Evolutionary conservation across 2,329 filamentous ascomycete species (phyloP).

Genomic region (Intubia oerlemansii): DNA sequence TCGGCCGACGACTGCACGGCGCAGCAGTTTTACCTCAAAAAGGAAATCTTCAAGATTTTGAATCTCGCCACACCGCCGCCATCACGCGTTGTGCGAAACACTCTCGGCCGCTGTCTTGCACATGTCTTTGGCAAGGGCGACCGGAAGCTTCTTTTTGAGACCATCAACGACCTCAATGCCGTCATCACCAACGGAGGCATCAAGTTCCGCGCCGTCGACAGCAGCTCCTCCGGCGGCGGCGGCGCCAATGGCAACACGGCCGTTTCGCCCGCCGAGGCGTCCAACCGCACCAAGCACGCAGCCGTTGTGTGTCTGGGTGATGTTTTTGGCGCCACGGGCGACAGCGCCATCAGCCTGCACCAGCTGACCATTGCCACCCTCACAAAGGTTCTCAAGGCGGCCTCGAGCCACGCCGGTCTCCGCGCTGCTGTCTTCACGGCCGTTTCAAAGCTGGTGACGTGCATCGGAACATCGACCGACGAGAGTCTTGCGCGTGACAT

Average conservation of each 20-base stretch:
- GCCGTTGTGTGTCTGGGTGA: conserved; percentile 74
- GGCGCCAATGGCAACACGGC: no score
- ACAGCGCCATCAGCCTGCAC: conserved; percentile 74
- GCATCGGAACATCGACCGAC: conserved; percentile 59
- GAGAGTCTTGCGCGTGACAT: conserved; percentile 72
- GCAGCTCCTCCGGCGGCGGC: conserved; percentile 19
- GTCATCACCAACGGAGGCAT: conserved; percentile 50
- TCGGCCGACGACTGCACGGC: conserved; percentile 62
- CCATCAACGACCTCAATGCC: conserved; percentile 65
- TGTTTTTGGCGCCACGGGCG: conserved; percentile 77
- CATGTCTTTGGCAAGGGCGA: conserved; percentile 75
- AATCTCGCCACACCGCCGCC: conserved; percentile 62
- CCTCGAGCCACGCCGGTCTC: conserved; percentile 61
- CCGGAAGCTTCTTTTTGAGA: conserved; percentile 81
- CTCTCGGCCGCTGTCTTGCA: conserved; percentile 64
- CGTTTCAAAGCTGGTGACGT: conserved; percentile 53
- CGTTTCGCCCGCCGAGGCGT: conserved; percentile 51
- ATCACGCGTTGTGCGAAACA: conserved; percentile 75
- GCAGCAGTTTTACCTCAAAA: conserved; percentile 82
- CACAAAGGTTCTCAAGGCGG: conserved; percentile 59
- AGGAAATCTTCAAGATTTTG: conserved; percentile 84
- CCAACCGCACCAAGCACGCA: conserved; percentile 47
- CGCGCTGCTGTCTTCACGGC: conserved; percentile 59
- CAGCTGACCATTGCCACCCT: conserved; percentile 50
- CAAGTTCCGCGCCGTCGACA: conserved; percentile 46